These are phyloP conservation scores for Vitis rotundifolia DNA, from an alignment of 164 flowering plant genomes.

Conservation along the genomic window DNA sequence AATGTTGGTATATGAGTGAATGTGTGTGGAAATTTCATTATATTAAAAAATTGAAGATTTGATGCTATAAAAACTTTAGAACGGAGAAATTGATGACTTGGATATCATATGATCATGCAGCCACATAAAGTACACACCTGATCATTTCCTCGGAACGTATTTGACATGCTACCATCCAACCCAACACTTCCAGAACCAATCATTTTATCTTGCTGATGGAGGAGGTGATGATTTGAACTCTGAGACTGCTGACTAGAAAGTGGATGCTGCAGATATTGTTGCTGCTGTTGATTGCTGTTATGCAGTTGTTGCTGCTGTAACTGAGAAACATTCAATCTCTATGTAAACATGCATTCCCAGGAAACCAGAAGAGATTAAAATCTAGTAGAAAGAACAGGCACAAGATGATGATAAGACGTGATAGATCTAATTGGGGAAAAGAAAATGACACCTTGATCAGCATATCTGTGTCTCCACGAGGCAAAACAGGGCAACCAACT, in stretches of 20 bases:
- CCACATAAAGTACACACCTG: conserved; percentile 30
- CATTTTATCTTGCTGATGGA: conserved; percentile 38
- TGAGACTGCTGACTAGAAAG: conserved; percentile 39
- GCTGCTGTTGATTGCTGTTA: conserved; percentile 28
- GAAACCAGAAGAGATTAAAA: background rate
- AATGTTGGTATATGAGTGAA: too few species aligned
- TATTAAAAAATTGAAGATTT: too few species aligned
- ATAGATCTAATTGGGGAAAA: background rate
- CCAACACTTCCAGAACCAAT: conserved; percentile 28
- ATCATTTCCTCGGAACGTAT: conserved; percentile 39
- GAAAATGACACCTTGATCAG: conserved; percentile 31
- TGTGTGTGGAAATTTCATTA: too few species aligned
- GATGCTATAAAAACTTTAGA: too few species aligned
- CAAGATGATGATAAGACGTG: background rate
- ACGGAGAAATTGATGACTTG: too few species aligned
- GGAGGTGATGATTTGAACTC: conserved; percentile 24
- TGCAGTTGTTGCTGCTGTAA: conserved; percentile 41
- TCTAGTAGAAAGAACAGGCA: background rate
- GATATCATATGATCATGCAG: background rate
- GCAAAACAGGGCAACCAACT: conserved; percentile 42
- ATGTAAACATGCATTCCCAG: background rate
- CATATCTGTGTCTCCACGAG: conserved; percentile 36
- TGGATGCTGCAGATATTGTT: conserved; percentile 30
- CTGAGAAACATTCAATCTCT: conserved; percentile 11
- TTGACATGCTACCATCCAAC: conserved; percentile 39